Percentiles rank a stretch among this genome's conserved stretches.
Conservation (phyloP, 108 stramenopile species). For the Poteriospumella lacustris region DNA sequence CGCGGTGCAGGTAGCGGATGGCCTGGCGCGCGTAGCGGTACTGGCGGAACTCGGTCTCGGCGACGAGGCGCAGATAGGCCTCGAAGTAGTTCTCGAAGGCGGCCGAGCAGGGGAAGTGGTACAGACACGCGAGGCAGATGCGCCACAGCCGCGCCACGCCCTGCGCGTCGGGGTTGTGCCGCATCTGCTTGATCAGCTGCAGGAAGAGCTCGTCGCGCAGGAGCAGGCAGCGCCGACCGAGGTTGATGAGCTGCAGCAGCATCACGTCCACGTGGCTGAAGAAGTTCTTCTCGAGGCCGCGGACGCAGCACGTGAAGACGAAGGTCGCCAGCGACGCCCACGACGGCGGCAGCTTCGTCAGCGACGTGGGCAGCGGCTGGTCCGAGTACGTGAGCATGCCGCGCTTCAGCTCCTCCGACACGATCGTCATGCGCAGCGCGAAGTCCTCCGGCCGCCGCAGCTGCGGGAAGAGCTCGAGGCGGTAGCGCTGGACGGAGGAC, state of each 20-base stretch:
- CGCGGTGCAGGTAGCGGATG: neutral
- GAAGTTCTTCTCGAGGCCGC: neutral
- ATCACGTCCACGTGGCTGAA: neutral
- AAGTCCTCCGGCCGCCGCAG: neutral
- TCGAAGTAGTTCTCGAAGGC: neutral
- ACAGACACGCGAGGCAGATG: neutral
- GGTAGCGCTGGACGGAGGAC: neutral
- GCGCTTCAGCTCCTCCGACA: neutral
- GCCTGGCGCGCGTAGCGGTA: neutral
- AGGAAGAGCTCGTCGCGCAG: conserved; percentile 1
- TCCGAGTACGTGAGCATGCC: neutral
- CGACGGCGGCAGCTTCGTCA: neutral
- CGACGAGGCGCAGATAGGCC: neutral
- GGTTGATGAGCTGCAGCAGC: neutral
- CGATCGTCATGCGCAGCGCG: neutral
- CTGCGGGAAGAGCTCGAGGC: neutral
- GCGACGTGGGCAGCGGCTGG: neutral
- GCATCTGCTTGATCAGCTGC: conserved; percentile 1
- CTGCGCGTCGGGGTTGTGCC: neutral
- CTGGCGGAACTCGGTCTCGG: neutral
- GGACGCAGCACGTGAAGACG: neutral
- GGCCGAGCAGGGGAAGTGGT: neutral
- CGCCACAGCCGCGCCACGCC: neutral
- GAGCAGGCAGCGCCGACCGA: neutral
- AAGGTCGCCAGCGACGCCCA: neutral